Evolutionary conservation across 2,329 filamentous ascomycete species (phyloP), one percentile per base, ranked within the genome.

Genomic region (Beauveria pseudobassiana): DNA sequence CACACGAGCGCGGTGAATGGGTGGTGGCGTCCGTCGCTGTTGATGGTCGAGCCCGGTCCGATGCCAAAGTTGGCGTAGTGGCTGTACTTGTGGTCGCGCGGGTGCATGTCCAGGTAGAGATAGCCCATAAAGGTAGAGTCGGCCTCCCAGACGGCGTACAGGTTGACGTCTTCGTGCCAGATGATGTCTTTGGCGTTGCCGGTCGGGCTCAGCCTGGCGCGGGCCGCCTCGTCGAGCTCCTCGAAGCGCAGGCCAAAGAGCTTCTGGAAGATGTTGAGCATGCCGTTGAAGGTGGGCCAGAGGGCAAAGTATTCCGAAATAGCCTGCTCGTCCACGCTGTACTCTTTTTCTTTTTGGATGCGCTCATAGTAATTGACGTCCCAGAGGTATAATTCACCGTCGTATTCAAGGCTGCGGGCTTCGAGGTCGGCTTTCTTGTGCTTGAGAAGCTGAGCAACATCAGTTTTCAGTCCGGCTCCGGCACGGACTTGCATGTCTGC

Each of bases 231-330:
- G 51, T 80, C 81, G 22, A 95, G 78, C 75, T 93, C 83, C 16
- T 93, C 84, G 68, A 95, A 95, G 7, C 85, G 84, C 43, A 61
- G 40, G 7, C 59, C 59, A 34, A 61, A 48, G 9, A 61, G 49
- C 28, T 61, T 49, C 40, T 52, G 34, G 30, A 61, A 61, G 5
- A 61, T 61, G 49, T 9, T 18, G 20, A 61, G 42, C 59, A 96
- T 93, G 62, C 85, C 87, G 34, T 82, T 80, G 56, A 95, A 87
- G 0, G 89, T 91, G 16, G 85, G 83, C 63, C 86, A 80, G 5
- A 93, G 80, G 3, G 91, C 90, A 77, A 95, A 95, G 75, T 93
- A 95, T 74, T 95, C 88, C 12, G 90, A 86, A 68, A 95, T 90
- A 70, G 87, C 84, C 68, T 87, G 84, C 72, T 93, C 89, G 65